Evolutionary conservation across 768 basidiomycete species (phyloP), one percentile per base, ranked within the genome.

Genomic region (Macrocybe gigantea): DNA sequence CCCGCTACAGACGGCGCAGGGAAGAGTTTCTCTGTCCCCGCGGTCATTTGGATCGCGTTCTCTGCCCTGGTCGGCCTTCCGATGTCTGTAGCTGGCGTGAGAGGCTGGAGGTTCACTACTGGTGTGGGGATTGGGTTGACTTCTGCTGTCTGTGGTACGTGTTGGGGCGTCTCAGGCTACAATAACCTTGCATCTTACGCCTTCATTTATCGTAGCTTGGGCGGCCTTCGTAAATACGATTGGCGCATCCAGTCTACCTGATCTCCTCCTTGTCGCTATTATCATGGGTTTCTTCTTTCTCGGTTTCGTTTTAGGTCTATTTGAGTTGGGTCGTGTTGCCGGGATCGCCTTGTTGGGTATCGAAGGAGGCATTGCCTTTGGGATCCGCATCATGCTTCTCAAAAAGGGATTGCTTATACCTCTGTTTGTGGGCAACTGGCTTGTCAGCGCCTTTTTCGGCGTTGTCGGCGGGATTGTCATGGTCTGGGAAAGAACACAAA

Each of bases 1-100:
- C 48, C 66, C 5, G 83, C 76, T 2, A 69, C 79, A 2, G 84
- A 86, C 56, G 84, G 82, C 6, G 68, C 75, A 31, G 83, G 84
- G 5, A 45, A 42, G 5, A 62, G 64, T 6, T 78, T 77, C 53
- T 66, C 71, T 41, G 48, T 65, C 2, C 62, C 78, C 15, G 79
- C 82, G 1, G 39, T 81, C 9, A 55, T 84, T 13, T 86, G 84
- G 85, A 72, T 83, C 7, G 65, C 55, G 6, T 82, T 79, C 51
- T 71, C 68, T 29, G 69, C 80, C 47, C 49, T 68, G 7, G 51
- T 80, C 44, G 85, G 85, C 13, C 34, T 64, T 5, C 81, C 81
- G 2, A 68, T 86, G 55, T 64, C 79, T 11, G 44, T 78, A 3
- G 76, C 69, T 0, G 84, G 84, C 35, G 70, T 85, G 41, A 71